Evolutionary conservation across 345 rosid genomes (phyloP).

Genomic region (Boechera retrofracta): DNA sequence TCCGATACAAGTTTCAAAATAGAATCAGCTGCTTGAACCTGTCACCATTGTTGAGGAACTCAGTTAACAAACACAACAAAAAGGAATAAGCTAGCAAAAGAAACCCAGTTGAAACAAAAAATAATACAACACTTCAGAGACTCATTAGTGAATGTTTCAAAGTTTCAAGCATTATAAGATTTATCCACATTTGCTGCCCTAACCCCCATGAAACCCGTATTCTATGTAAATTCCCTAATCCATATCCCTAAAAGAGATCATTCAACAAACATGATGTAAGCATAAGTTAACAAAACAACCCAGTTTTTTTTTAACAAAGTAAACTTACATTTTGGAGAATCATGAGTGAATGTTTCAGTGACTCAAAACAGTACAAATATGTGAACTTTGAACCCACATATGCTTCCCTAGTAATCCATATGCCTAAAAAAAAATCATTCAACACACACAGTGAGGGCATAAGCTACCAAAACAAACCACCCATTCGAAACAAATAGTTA

Average conservation of each 20-base stretch:
- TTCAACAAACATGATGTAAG: neutral
- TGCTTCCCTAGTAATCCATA: neutral
- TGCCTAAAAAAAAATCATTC: neutral
- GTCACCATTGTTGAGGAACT: conserved; percentile 21
- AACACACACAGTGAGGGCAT: neutral
- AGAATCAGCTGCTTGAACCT: conserved; percentile 95
- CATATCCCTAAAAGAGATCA: neutral
- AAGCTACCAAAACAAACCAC: neutral
- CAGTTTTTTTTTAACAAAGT: neutral
- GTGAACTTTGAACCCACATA: neutral
- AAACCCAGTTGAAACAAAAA: neutral
- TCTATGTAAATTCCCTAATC: neutral
- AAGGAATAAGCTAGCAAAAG: conserved; percentile 13
- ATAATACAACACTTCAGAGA: neutral
- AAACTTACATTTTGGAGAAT: neutral
- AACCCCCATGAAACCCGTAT: neutral
- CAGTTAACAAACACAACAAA: neutral
- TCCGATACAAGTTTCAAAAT: conserved; percentile 84
- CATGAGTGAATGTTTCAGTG: neutral
- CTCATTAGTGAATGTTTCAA: neutral
- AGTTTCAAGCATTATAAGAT: neutral
- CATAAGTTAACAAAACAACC: neutral
- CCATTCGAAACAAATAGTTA: neutral
- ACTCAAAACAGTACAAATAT: neutral
- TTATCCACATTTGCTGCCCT: conserved; percentile 2